Evolutionary conservation across 768 basidiomycete genomes (phyloP).

Genomic region (Tylopilus subfusipes): DNA sequence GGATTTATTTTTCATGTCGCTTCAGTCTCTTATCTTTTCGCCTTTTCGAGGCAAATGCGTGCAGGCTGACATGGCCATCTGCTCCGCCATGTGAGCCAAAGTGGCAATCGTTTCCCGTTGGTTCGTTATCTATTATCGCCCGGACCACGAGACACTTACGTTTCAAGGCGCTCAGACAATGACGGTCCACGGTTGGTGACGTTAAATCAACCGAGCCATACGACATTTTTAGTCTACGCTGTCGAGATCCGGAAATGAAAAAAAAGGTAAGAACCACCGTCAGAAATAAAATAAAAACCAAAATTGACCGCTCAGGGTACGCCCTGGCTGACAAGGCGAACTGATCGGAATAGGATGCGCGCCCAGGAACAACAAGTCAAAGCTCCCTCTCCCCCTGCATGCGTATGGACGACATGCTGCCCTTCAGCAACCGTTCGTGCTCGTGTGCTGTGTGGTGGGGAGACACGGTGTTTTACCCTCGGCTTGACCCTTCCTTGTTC

Average conservation of each 20-base stretch:
- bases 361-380: not conserved
- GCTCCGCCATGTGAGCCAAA: not conserved
- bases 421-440: conserved; percentile 5
- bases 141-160: conserved; percentile 12
- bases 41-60: not conserved
- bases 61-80: not conserved
- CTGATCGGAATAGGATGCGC: conserved; percentile 18
- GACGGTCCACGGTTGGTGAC: conserved; percentile 8
- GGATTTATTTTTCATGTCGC: not conserved
- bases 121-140: not conserved
- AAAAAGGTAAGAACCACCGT: not conserved
- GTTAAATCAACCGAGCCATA: conserved; percentile 12
- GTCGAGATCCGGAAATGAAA: conserved; percentile 25
- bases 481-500: conserved; percentile 1
- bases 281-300: conserved; percentile 12
- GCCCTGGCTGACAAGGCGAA: conserved; percentile 8
- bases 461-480: conserved; percentile 23
- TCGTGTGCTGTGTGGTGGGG: conserved; percentile 17
- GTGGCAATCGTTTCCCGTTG: not conserved
- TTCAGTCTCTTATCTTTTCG: not conserved
- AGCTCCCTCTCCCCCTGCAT: conserved; percentile 3
- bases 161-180: conserved; percentile 1
- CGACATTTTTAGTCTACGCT: conserved; percentile 3
- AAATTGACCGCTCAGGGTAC: conserved; percentile 2
- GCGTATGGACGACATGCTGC: conserved; percentile 12